A percentile compares a stretch with the other conserved stretches of the same genome.
These are phyloP conservation scores for Noccaea bulbosa DNA, from an alignment of 345 rosid species.

Conservation along the genomic window DNA sequence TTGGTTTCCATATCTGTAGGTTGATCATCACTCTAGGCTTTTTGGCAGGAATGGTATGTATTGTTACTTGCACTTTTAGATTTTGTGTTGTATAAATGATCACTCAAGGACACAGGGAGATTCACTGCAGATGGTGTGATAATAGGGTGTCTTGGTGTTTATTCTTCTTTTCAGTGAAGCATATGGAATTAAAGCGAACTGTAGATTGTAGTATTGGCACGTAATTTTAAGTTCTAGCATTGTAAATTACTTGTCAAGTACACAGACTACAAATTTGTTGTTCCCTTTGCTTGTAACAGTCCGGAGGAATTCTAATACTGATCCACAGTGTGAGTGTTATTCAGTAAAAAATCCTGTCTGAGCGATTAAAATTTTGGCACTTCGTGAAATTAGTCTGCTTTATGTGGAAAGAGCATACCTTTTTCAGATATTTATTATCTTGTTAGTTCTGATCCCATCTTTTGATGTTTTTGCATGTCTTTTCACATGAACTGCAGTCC, in stretches of 20 bases:
- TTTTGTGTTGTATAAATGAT: constrained; percentile 12
- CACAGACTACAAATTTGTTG: neutral
- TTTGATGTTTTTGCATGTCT: constrained; percentile 51
- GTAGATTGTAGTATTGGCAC: constrained; percentile 8
- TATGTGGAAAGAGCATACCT: neutral
- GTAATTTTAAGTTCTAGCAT: constrained; percentile 3
- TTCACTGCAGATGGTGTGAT: neutral
- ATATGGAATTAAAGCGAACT: constrained; percentile 10
- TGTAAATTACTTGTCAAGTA: constrained; percentile 20
- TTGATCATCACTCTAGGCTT: constrained; percentile 62
- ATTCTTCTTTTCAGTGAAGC: constrained; percentile 1
- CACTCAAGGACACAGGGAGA: constrained; percentile 13
- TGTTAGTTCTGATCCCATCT: constrained; percentile 38
- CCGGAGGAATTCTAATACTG: neutral
- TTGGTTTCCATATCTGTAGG: constrained; percentile 52
- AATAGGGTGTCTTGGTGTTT: constrained; percentile 15
- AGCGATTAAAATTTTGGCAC: neutral
- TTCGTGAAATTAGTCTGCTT: constrained; percentile 5
- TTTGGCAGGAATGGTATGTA: constrained; percentile 77
- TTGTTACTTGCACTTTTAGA: constrained; percentile 25
- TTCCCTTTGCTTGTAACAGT: constrained; percentile 16
- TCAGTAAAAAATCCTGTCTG: neutral
- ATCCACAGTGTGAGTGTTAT: constrained; percentile 1
- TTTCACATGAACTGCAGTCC: constrained; percentile 60
- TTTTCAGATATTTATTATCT: neutral